phyloP scores from a whole-genome alignment of 352 stramenopile species.

The Globisporangium solare region DNA sequence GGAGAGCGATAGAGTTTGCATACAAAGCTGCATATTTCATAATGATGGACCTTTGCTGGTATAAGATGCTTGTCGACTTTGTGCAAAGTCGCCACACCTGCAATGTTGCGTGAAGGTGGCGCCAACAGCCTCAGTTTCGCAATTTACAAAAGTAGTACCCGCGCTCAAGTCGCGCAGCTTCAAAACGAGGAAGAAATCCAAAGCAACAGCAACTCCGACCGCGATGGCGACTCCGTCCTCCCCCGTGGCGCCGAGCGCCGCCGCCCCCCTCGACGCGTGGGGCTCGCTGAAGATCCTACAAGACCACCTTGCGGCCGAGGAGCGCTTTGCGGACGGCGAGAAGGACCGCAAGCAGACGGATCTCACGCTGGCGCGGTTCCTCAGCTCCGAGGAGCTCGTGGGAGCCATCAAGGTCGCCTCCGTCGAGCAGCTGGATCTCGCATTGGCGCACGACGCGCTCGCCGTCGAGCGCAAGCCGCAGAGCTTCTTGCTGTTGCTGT shows the following conservation, averaged over 20 bases:
- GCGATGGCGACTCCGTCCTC: background rate
- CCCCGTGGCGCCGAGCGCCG: background rate
- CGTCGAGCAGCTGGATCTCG: constrained; percentile 54
- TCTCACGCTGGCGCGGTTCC: constrained; percentile 28
- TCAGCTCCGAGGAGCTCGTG: constrained; percentile 42
- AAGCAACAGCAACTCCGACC: background rate
- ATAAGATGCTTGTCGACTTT: too few species aligned
- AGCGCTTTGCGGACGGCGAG: constrained; percentile 27
- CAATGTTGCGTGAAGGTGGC: too few species aligned
- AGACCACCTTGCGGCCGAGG: constrained; percentile 33
- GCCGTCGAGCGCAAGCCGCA: constrained; percentile 45
- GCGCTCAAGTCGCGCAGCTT: background rate
- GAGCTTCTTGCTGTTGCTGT: constrained; percentile 45
- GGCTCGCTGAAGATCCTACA: constrained; percentile 49
- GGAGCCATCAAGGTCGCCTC: constrained; percentile 41
- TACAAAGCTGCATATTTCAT: too few species aligned
- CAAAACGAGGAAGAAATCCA: constrained; percentile 7
- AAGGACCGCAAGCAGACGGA: constrained; percentile 51
- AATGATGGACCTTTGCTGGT: too few species aligned
- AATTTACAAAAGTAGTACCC: too few species aligned
- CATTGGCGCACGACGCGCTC: constrained; percentile 45
- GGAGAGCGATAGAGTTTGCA: too few species aligned
- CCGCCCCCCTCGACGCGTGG: constrained; percentile 20
- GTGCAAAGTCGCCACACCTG: too few species aligned
- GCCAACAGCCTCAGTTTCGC: too few species aligned